Evolutionary conservation across 306 rosid genomes (phyloP).

Genomic region (Inga laurina): DNA sequence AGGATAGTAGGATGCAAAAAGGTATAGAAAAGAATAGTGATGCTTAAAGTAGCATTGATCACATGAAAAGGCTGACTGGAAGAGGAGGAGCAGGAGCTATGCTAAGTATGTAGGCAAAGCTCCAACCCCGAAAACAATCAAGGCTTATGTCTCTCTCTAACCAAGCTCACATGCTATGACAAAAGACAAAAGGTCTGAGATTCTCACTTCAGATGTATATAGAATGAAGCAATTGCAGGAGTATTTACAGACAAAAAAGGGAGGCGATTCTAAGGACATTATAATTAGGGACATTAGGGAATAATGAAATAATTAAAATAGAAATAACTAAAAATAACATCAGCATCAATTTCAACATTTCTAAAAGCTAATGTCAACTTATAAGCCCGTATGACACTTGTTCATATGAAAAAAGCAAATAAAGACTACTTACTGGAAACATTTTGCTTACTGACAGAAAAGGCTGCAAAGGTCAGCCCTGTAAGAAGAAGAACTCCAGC

Average conservation of each 20-base stretch:
- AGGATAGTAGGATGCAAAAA: neutral
- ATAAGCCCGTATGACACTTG: neutral
- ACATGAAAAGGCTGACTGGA: neutral
- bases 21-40: neutral
- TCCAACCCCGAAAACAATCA: neutral
- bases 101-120: neutral
- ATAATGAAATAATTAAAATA: neutral
- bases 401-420: neutral
- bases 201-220: neutral
- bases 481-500: slow-evolving; percentile 75
- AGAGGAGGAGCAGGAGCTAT: neutral
- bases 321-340: neutral
- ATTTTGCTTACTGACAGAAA: slow-evolving; percentile 59
- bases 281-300: neutral
- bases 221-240: neutral
- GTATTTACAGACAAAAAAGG: neutral
- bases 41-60: neutral
- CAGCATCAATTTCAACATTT: neutral
- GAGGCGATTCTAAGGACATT: neutral
- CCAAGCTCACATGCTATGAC: neutral
- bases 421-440: slow-evolving; percentile 57
- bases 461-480: slow-evolving; percentile 71
- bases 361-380: neutral
- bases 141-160: neutral
- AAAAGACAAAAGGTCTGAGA: neutral